Percentiles rank a stretch among this genome's conserved stretches.
Evolutionary conservation across 805 yeast species (phyloP).

Genomic region (Monosporozyma siamensis): DNA sequence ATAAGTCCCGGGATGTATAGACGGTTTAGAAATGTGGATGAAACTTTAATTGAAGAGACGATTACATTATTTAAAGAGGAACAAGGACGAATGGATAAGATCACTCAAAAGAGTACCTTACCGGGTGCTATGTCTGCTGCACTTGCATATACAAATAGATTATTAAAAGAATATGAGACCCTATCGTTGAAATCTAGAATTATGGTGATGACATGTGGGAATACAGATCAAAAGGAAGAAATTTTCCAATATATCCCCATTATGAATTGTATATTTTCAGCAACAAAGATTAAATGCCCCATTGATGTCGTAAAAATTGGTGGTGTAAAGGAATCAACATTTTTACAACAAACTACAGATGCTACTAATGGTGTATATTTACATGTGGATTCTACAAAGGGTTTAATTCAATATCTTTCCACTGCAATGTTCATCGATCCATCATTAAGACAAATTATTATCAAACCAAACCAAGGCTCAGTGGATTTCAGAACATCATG

Average conservation of each 20-base stretch:
- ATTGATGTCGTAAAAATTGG: constrained; percentile 80
- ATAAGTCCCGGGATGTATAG: constrained; percentile 65
- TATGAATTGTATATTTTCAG: constrained; percentile 93
- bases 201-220: constrained; percentile 39
- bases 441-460: constrained; percentile 60
- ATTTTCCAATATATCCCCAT: constrained; percentile 80
- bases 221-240: constrained; percentile 41
- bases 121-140: constrained; percentile 80
- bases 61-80: constrained; percentile 36
- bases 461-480: constrained; percentile 72
- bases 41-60: constrained; percentile 53
- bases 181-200: constrained; percentile 52
- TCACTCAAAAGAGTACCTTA: constrained; percentile 40
- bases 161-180: constrained; percentile 40
- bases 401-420: constrained; percentile 70
- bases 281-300: constrained; percentile 83
- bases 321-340: constrained; percentile 49
- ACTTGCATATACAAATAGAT: constrained; percentile 66
- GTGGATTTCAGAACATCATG: constrained; percentile 95
- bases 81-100: constrained; percentile 15
- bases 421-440: constrained; percentile 88
- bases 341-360: constrained; percentile 91
- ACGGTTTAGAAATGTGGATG: constrained; percentile 74
- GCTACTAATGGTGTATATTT: constrained; percentile 88
- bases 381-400: constrained; percentile 55